Conservation (phyloP, 2,329 filamentous ascomycete genomes). For the Arthroderma uncinatum region DNA sequence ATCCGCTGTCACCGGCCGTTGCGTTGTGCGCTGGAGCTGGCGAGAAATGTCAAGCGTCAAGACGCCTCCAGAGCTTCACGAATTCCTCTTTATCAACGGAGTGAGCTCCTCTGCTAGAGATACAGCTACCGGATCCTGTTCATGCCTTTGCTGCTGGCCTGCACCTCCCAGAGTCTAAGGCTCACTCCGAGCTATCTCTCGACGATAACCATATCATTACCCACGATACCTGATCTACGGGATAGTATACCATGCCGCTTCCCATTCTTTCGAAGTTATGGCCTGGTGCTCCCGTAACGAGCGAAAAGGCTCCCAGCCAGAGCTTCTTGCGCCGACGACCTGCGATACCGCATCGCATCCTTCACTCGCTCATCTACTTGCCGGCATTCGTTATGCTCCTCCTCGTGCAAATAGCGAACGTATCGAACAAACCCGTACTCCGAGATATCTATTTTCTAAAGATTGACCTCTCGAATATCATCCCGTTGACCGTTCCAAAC, state of each 20-base stretch:
- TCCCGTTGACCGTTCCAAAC: constrained; percentile 61
- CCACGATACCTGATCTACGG: not conserved
- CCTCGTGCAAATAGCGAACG: constrained; percentile 69
- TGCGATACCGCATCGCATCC: constrained; percentile 23
- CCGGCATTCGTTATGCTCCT: constrained; percentile 67
- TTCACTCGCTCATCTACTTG: constrained; percentile 57
- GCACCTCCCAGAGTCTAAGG: not conserved
- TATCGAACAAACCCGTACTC: constrained; percentile 49
- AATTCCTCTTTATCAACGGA: too few relatives aligned
- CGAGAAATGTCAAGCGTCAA: too few relatives aligned
- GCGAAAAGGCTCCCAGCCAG: not conserved
- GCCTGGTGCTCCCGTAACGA: not conserved
- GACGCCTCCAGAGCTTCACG: too few relatives aligned
- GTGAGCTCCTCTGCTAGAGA: too few relatives aligned
- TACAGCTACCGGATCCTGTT: not conserved
- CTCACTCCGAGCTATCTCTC: not conserved
- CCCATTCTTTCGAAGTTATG: not conserved
- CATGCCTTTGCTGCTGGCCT: not conserved
- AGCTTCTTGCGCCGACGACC: not conserved
- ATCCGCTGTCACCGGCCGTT: not conserved
- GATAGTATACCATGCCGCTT: not conserved
- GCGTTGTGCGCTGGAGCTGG: too few relatives aligned
- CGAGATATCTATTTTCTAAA: constrained; percentile 71
- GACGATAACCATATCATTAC: not conserved
- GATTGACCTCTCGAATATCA: constrained; percentile 70